Evolutionary conservation across 768 basidiomycete genomes (phyloP).

Genomic region (Hypholoma sublateritium): DNA sequence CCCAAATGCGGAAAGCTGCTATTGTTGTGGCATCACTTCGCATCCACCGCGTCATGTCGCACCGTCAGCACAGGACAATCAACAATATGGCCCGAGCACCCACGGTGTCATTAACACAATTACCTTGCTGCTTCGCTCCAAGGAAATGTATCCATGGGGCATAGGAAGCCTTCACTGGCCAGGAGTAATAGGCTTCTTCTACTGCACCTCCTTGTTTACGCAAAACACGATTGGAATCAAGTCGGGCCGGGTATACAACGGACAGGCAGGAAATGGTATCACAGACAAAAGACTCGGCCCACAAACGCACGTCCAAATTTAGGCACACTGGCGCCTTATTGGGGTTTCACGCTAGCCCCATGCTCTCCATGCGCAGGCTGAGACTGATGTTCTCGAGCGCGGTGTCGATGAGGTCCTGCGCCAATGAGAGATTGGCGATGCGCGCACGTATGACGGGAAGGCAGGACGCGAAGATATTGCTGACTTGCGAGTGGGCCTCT

Average conservation of each 20-base stretch:
- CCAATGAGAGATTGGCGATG: slow-evolving; percentile 44
- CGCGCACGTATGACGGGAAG: slow-evolving; percentile 48
- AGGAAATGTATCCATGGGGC: not conserved
- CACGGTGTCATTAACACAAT: not conserved
- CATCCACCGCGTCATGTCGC: not conserved
- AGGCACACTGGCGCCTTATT: not conserved
- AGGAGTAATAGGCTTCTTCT: too few relatives aligned
- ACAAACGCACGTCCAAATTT: not conserved
- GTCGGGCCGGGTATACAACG: not conserved
- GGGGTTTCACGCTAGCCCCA: slow-evolving; percentile 26
- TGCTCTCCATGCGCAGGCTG: slow-evolving; percentile 45
- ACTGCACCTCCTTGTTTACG: not conserved
- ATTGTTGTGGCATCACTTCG: slow-evolving; percentile 1
- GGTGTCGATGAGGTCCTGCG: slow-evolving; percentile 48
- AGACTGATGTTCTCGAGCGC: slow-evolving; percentile 51
- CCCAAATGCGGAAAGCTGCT: not conserved
- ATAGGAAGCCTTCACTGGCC: not conserved
- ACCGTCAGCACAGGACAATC: not conserved
- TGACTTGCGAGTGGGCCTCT: slow-evolving; percentile 38
- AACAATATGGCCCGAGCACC: not conserved
- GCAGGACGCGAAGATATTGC: slow-evolving; percentile 43
- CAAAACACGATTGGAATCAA: not conserved
- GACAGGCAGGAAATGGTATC: not conserved
- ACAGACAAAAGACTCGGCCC: not conserved
- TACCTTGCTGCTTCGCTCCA: not conserved